Evolutionary conservation across 1,139 yeast genomes (phyloP), one percentile per base, ranked within the genome.

Genomic region (Yamadazyma songkhlaensis): DNA sequence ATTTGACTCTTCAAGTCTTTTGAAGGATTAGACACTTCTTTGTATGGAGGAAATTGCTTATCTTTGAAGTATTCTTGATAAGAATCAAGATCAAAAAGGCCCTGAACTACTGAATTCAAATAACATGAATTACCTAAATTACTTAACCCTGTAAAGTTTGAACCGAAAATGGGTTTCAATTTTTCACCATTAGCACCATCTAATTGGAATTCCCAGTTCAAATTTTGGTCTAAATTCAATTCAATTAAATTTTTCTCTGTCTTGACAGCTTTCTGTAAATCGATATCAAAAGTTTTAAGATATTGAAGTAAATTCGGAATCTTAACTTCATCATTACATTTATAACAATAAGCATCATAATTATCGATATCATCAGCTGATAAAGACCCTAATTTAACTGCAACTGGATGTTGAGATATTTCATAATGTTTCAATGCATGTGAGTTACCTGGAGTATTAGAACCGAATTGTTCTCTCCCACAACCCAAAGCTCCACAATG

Each of bases 91-190:
- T 61, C 56, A 47, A 63, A 71, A 38, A 92, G 62, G 3, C 81
- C 71, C 58, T 92, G 98, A 4, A 88, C 46, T 0, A 82, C 90
- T 1, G 96, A 84, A 36, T 90, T 85, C 45, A 92, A 52, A 57
- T 92, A 92, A 60, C 99, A 92, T 0, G 96, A 84, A 53, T 92
- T 92, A 3, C 99, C 99, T 46, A 92, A 63, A 56, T 92, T 92
- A 47, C 82, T 79, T 54, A 94, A 62, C 0, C 98, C 99, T 1
- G 95, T 82, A 40, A 84, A 63, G 6, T 80, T 83, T 29, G 75
- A 57, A 2, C 92, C 95, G 62, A 71, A 81, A 1, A 88, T 64
- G 0, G 90, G 88, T 13, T 61, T 55, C 33, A 86, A 63, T 34
- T 74, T 74, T 32, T 76, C 77, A 15, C 97, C 97, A 43, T 79